Conservation (phyloP, 164 flowering plant genomes). For the Nymphaea thermarum region DNA sequence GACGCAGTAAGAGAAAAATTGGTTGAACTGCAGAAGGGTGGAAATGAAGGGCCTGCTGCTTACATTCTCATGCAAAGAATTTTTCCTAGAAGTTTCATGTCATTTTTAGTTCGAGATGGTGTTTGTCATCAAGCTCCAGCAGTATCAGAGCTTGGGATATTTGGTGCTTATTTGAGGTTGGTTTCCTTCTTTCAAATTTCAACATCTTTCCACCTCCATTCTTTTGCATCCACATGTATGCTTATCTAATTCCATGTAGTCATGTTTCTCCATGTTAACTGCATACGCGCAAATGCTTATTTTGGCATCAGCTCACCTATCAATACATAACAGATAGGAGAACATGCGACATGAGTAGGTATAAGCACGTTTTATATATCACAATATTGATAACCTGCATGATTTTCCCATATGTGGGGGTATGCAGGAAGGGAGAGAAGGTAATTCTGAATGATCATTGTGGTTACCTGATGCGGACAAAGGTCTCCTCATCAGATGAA, state of each 20-base stretch:
- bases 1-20: constrained; percentile 58
- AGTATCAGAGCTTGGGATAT: constrained; percentile 90
- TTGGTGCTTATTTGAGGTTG: constrained; percentile 74
- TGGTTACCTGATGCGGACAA: constrained; percentile 88
- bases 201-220: not conserved
- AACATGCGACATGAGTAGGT: too few species aligned
- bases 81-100: constrained; percentile 42
- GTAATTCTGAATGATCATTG: constrained; percentile 61
- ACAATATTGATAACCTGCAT: too few species aligned
- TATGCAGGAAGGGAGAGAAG: constrained; percentile 56
- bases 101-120: constrained; percentile 68
- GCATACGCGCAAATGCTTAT: too few species aligned
- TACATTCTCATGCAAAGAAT: constrained; percentile 95
- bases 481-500: constrained; percentile 80
- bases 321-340: too few species aligned
- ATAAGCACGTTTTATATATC: too few species aligned
- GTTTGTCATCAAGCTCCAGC: constrained; percentile 58
- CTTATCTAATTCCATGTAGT: too few species aligned
- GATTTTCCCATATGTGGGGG: not conserved
- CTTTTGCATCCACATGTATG: not conserved
- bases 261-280: too few species aligned
- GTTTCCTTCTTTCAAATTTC: not conserved
- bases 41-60: constrained; percentile 63
- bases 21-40: constrained; percentile 46
- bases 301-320: too few species aligned